These are phyloP conservation scores for Gastrodia elata DNA, from an alignment of 106 monocot genomes.

Conservation along the genomic window DNA sequence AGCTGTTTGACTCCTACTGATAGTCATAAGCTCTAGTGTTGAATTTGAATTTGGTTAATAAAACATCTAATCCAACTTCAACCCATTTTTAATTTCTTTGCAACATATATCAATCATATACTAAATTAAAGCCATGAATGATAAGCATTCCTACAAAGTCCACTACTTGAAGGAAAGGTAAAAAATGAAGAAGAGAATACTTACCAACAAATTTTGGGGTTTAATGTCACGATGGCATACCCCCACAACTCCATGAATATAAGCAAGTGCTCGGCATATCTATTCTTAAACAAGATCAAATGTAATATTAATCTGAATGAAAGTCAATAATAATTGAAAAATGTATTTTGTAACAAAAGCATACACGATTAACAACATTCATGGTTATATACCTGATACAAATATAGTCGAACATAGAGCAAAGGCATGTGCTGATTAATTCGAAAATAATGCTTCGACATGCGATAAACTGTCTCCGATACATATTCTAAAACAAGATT, in stretches of 20 bases:
- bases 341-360: not conserved
- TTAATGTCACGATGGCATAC: slow-evolving; percentile 79
- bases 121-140: not conserved
- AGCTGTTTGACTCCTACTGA: too few relatives aligned
- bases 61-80: too few relatives aligned
- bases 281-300: slow-evolving; percentile 11
- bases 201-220: slow-evolving; percentile 72
- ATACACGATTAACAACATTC: not conserved
- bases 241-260: slow-evolving; percentile 46
- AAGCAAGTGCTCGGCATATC: slow-evolving; percentile 63
- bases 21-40: too few relatives aligned
- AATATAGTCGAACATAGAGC: slow-evolving; percentile 50
- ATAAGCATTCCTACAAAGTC: not conserved
- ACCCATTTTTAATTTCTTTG: too few relatives aligned
- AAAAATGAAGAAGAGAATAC: slow-evolving; percentile 2
- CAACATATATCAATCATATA: not conserved
- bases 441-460: slow-evolving; percentile 29
- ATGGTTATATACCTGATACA: slow-evolving; percentile 40
- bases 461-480: slow-evolving; percentile 44
- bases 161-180: not conserved
- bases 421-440: slow-evolving; percentile 52
- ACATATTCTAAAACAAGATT: slow-evolving; percentile 71
- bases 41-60: too few relatives aligned
- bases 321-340: not conserved
- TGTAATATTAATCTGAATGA: not conserved